These are phyloP conservation scores for Kingdonia uniflora DNA, from an alignment of 164 flowering plant species.

Conservation along the genomic window DNA sequence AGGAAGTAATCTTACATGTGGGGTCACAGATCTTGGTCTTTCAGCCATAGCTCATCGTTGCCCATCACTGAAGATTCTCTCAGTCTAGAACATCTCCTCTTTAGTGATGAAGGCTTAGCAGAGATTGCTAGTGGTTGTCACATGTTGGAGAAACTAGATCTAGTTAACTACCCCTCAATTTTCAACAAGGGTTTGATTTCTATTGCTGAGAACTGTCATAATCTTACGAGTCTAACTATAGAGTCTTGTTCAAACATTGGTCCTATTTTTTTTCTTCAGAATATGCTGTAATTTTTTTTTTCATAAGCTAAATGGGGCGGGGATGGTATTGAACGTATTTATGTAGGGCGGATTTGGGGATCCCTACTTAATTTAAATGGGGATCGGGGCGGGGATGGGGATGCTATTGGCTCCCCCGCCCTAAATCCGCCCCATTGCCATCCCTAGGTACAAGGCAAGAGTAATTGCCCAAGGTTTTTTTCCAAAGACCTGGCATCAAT, in stretches of 20 bases:
- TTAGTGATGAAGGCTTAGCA: constrained; percentile 52
- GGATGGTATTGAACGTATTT: too few relatives aligned
- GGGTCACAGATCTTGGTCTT: constrained; percentile 59
- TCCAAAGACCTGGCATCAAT: too few relatives aligned
- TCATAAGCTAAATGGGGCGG: too few relatives aligned
- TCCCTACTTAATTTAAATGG: too few relatives aligned
- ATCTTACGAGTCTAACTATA: constrained; percentile 36
- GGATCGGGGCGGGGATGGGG: too few relatives aligned
- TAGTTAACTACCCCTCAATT: constrained; percentile 47
- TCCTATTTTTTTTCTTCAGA: too few relatives aligned
- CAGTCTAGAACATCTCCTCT: constrained; percentile 51
- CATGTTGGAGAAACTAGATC: constrained; percentile 63
- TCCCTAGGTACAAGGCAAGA: too few relatives aligned
- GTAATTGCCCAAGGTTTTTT: too few relatives aligned
- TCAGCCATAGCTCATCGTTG: constrained; percentile 64
- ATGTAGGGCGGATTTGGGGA: too few relatives aligned
- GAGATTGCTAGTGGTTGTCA: constrained; percentile 65
- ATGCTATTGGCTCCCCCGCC: too few relatives aligned
- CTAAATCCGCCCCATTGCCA: too few relatives aligned
- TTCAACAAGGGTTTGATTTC: constrained; percentile 57
- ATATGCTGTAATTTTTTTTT: too few relatives aligned
- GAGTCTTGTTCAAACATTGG: constrained; percentile 66
- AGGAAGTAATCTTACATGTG: constrained; percentile 36
- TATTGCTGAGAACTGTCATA: constrained; percentile 58
- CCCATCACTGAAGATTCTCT: constrained; percentile 56